Percentiles rank a stretch among this genome's conserved stretches.
phyloP scores from a whole-genome alignment of 2,329 filamentous ascomycete species.

The Grosmannia serpens region DNA sequence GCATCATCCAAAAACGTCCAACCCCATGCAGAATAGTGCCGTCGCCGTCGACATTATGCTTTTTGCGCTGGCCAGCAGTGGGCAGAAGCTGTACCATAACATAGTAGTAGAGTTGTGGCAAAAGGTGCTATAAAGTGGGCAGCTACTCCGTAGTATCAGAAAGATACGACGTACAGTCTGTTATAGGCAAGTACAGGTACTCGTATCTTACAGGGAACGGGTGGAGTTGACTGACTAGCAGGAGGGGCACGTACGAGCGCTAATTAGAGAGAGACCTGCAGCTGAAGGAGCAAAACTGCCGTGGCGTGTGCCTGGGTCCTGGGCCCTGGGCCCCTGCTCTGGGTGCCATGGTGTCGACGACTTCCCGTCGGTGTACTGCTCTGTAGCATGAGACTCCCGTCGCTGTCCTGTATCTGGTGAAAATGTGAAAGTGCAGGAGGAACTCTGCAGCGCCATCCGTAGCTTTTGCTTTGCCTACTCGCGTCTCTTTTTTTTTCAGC shows the following conservation, averaged over 20 bases:
- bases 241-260: not conserved
- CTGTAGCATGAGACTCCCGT: not conserved
- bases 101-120: too few species aligned
- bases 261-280: not conserved
- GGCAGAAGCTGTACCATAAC: too few species aligned
- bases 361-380: not conserved
- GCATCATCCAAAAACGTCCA: not conserved
- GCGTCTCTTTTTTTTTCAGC: too few species aligned
- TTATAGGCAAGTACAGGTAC: not conserved
- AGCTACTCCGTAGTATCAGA: too few species aligned
- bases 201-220: not conserved
- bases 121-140: too few species aligned
- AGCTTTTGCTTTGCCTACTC: too few species aligned
- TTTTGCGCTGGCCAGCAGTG: not conserved
- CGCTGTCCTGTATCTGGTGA: too few species aligned
- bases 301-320: not conserved
- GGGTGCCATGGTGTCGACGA: not conserved
- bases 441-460: not conserved
- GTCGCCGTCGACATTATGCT: not conserved
- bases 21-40: not conserved
- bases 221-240: not conserved
- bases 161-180: too few species aligned
- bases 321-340: not conserved
- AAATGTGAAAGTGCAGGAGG: not conserved
- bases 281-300: not conserved